These are phyloP conservation scores for Paraconiothyrium brasiliense DNA, from an alignment of 2,329 filamentous ascomycete genomes.

Conservation along the genomic window DNA sequence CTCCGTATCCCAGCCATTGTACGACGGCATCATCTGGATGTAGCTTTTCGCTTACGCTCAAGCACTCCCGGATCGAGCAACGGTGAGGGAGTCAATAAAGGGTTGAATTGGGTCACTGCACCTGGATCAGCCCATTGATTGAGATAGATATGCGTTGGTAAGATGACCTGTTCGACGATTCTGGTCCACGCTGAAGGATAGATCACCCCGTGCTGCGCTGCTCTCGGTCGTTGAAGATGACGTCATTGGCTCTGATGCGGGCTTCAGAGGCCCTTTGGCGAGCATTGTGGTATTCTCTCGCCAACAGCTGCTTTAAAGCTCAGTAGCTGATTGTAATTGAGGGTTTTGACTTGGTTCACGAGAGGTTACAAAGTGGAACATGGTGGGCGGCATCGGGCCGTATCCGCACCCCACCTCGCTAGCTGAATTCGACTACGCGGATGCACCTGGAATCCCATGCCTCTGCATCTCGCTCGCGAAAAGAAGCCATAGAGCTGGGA, in stretches of 20 bases:
- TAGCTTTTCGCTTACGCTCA: slow-evolving; percentile 23
- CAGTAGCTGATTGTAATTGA: not conserved
- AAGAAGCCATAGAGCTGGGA: not conserved
- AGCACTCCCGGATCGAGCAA: slow-evolving; percentile 29
- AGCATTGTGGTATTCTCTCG: slow-evolving; percentile 1
- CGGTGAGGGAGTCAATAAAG: slow-evolving; percentile 29
- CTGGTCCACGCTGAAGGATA: slow-evolving; percentile 20
- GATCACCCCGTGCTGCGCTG: slow-evolving; percentile 7
- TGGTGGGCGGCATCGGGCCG: slow-evolving; percentile 1
- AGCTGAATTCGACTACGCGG: slow-evolving; percentile 1
- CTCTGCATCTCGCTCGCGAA: slow-evolving; percentile 9
- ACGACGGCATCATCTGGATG: not conserved
- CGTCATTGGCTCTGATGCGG: slow-evolving; percentile 19
- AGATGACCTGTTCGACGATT: slow-evolving; percentile 17
- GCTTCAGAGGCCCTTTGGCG: slow-evolving; percentile 21
- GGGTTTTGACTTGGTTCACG: not conserved
- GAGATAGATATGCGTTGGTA: not conserved
- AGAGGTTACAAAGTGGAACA: not conserved
- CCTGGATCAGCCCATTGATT: not conserved
- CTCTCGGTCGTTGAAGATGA: slow-evolving; percentile 19
- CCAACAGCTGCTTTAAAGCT: not conserved
- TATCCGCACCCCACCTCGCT: not conserved
- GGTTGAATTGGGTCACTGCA: slow-evolving; percentile 26
- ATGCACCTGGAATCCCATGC: slow-evolving; percentile 1
- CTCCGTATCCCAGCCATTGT: not conserved